These are phyloP conservation scores for Hyphopichia buzzinii DNA, from an alignment of 1,139 yeast species.

Conservation along the genomic window DNA sequence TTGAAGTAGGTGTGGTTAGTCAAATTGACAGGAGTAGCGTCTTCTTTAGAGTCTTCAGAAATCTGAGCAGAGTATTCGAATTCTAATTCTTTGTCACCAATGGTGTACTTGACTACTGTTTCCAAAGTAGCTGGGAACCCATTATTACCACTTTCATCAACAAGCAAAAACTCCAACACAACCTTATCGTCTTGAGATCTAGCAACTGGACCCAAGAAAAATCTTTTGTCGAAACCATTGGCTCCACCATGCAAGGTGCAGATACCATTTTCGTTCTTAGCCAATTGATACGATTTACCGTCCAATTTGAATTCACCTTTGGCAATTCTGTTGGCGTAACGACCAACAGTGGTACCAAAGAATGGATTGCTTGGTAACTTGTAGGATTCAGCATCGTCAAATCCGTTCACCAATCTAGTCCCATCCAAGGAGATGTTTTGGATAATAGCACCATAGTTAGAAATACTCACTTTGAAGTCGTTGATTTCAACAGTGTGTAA, in stretches of 20 bases:
- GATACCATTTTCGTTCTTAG: conserved; percentile 37
- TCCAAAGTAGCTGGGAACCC: conserved; percentile 58
- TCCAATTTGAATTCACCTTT: conserved; percentile 42
- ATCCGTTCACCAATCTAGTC: conserved; percentile 31
- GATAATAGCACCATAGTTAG: conserved; percentile 54
- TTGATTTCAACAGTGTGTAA: conserved; percentile 39
- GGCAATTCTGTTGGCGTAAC: conserved; percentile 61
- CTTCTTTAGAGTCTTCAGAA: conserved; percentile 31
- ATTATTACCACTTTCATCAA: conserved; percentile 47
- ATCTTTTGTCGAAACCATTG: conserved; percentile 50
- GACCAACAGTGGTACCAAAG: conserved; percentile 64
- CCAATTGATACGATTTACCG: conserved; percentile 39
- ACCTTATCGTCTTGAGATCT: conserved; percentile 27
- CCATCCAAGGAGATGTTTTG: conserved; percentile 41
- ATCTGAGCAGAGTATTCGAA: conserved; percentile 50
- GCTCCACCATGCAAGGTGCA: conserved; percentile 54
- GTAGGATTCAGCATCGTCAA: conserved; percentile 36
- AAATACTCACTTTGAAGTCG: conserved; percentile 40
- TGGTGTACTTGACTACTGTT: conserved; percentile 41
- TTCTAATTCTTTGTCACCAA: conserved; percentile 28
- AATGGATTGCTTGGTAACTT: conserved; percentile 41
- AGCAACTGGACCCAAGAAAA: conserved; percentile 52
- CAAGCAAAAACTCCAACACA: conserved; percentile 36
- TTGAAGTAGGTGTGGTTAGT: conserved; percentile 69
- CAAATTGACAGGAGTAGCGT: conserved; percentile 53